phyloP scores from a whole-genome alignment of 2,329 filamentous ascomycete genomes.

The Ustulina deusta region DNA sequence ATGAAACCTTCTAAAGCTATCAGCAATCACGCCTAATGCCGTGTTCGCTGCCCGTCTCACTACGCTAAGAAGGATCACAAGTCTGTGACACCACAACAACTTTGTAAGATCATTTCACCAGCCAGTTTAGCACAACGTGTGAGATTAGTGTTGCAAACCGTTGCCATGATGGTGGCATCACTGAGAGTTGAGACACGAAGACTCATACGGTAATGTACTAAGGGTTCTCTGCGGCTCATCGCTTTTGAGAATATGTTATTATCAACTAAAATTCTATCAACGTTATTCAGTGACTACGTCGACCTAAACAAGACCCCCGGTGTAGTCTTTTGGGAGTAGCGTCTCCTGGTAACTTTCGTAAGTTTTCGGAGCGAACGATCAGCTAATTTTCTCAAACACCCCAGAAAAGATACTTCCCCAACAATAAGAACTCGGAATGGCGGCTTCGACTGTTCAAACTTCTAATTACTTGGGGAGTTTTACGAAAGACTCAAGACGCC shows the following conservation, averaged over 20 bases:
- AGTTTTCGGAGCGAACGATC: too few relatives aligned
- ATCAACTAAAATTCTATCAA: background rate
- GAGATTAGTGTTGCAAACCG: background rate
- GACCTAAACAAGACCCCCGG: background rate
- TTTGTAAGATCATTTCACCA: background rate
- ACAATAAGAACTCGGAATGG: background rate
- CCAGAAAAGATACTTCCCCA: background rate
- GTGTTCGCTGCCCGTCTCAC: conserved; percentile 1
- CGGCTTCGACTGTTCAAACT: too few relatives aligned
- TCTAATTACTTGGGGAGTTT: background rate
- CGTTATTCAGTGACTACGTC: background rate
- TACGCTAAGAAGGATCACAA: background rate
- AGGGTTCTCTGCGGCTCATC: background rate
- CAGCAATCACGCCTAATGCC: conserved; percentile 2
- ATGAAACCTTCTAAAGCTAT: background rate
- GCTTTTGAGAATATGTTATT: background rate
- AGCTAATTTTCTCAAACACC: too few relatives aligned
- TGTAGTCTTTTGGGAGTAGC: background rate
- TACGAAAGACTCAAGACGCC: background rate
- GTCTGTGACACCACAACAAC: background rate
- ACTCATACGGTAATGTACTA: background rate
- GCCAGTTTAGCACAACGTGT: background rate
- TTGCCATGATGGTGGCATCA: background rate
- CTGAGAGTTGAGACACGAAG: background rate
- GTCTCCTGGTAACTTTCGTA: background rate